Evolutionary conservation across 257 asterid genomes (phyloP), one percentile per base, ranked within the genome.

Genomic region (Oldenlandia corymbosa): DNA sequence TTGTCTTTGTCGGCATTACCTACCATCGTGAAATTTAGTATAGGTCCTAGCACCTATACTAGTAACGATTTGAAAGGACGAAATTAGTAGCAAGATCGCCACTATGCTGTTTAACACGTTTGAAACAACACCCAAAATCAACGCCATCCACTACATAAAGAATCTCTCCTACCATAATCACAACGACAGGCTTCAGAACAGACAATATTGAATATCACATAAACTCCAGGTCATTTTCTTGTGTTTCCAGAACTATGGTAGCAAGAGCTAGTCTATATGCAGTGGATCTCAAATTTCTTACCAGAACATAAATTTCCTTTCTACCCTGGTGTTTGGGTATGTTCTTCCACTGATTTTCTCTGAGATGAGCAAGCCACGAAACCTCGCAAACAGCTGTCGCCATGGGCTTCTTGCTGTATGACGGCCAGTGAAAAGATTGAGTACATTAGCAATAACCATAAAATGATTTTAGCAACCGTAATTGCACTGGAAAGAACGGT

Each of bases 211-310:
- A 11, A 59, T 10, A 72, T 90, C 77, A 88, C 79, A 84, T 75
- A 77, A 67, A 80, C 48, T 72, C 73, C 57, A 73, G 47, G 70
- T 89, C 99, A 36, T 79, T 80, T 48, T 89, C 90, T 65, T 81
- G 77, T 43, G 79, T 83, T 76, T 92, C 99, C 7, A 92, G 80
- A 60, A 83, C 83, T 68, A 93, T 74, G 73, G 91, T 79, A 10
- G 96, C 96, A 60, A 79, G 85, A 68, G 91, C 99, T 76, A 89
- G 96, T 75, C 91, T 79, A 69, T 87, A 92, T 13, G 94, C 81
- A 9, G 96, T 89, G 57, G 96, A 89, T 75, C 95, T 84, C 81
- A 87, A 75, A 78, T 92, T 92, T 78, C 97, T 81, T 36, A 87
- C 99, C 60, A 87, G 77, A 31, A 92, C 95, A 72, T 80, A 92